Evolutionary conservation across 192 early-diverging fungal genomes (phyloP), one percentile per base, ranked within the genome.

Genomic region (Cetraspora pellucida): DNA sequence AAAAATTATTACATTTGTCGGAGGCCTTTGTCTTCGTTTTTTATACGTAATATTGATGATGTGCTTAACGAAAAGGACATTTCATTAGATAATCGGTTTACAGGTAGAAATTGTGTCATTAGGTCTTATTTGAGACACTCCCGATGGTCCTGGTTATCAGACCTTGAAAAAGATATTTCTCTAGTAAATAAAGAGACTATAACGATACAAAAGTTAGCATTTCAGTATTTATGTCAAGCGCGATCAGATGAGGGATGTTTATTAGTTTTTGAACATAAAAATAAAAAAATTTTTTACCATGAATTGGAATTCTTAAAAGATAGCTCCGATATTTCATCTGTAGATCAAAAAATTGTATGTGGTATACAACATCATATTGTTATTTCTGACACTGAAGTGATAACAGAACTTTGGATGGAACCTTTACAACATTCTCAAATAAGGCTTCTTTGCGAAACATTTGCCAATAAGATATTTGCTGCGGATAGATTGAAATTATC

Each of bases 331-430:
- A 11, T n/a, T 58, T 0, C 21, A 68, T 47, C 43, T 50, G 21
- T 8, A 7, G 28, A 44, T 45, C 27, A 64, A 50, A 65, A 31
- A 50, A 46, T 28, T 13, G 45, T 80, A 1, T 82, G 74, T 54
- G 78, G 87, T 7, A 57, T 85, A 11, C 88, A 89, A 57, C 85
- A 86, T 54, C 84, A 84, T 64, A 77, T 89, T 59, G 81, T 81
- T 47, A 82, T 86, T 49, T 28, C 75, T 0, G 47, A 70, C 8
- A 82, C 81, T 19, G 83, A 83, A 1, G 75, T 81, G 28, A 80
- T 89, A 4, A 88, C 88, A 2, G 84, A 89, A 50, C 59, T 89
- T 14, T 89, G 87, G 87, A 83, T 88, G 77, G 88, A 89, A 65
- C 88, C 88, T 5, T 68, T 79, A 3, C 60, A 81, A 28, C 83